These are phyloP conservation scores for Takashimella koratensis DNA, from an alignment of 1,284 basidiomycete genomes.

Conservation along the genomic window DNA sequence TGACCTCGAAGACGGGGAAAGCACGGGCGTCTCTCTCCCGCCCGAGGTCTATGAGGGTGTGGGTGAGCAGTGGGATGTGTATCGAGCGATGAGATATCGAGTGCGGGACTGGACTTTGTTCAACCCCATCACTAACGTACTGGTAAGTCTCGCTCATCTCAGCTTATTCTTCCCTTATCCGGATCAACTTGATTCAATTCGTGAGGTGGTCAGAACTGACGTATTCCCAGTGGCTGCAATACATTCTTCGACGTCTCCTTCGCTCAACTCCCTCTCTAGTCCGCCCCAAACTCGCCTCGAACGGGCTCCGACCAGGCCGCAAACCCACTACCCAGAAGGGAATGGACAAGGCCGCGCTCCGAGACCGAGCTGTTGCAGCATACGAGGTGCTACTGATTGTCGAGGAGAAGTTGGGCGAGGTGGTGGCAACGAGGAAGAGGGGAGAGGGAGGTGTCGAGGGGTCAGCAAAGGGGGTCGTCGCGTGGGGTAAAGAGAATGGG, in stretches of 20 bases:
- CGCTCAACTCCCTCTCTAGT: constrained; percentile 21
- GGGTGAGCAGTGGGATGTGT: constrained; percentile 93
- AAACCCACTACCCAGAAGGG: background rate
- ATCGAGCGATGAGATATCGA: constrained; percentile 76
- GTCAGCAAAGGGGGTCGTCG: constrained; percentile 5
- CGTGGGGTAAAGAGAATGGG: constrained; percentile 5
- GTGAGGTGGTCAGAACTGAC: background rate
- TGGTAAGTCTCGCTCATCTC: constrained; percentile 57
- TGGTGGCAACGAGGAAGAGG: background rate
- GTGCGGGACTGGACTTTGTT: constrained; percentile 66
- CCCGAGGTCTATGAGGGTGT: constrained; percentile 73
- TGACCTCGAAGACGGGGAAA: constrained; percentile 41
- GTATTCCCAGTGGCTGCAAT: constrained; percentile 41
- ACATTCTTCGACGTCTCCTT: constrained; percentile 34
- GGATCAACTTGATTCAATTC: background rate
- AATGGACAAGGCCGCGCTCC: constrained; percentile 1
- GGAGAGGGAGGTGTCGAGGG: background rate
- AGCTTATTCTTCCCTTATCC: background rate
- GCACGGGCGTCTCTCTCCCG: constrained; percentile 54
- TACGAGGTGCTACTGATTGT: constrained; percentile 12
- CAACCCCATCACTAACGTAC: constrained; percentile 77
- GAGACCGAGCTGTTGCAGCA: constrained; percentile 9
- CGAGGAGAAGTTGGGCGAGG: background rate
- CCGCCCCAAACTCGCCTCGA: constrained; percentile 23
- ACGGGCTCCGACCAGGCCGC: constrained; percentile 2